phyloP scores from a whole-genome alignment of 2,329 filamentous ascomycete species.

The Aspergillus sp. region DNA sequence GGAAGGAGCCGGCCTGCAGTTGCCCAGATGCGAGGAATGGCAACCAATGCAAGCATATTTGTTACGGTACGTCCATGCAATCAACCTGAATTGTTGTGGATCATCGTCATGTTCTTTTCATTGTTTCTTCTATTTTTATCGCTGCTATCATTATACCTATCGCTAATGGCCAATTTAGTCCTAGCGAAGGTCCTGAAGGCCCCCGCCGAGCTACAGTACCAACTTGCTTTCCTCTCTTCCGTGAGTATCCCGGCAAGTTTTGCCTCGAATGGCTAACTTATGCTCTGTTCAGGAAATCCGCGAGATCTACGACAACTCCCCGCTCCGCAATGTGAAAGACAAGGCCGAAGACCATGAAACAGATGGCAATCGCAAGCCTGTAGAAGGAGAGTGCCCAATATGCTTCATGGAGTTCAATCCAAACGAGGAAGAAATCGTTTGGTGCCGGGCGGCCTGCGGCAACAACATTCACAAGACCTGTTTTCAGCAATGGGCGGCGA shows the following conservation, averaged over 20 bases:
- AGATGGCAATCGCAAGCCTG: slow-evolving; percentile 54
- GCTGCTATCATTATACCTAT: slow-evolving; percentile 4
- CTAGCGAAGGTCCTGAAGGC: slow-evolving; percentile 60
- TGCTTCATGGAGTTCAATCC: slow-evolving; percentile 59
- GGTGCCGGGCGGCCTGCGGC: slow-evolving; percentile 61
- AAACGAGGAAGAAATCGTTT: slow-evolving; percentile 50
- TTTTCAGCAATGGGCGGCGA: slow-evolving; percentile 54
- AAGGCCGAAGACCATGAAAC: slow-evolving; percentile 31
- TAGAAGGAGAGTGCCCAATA: slow-evolving; percentile 64
- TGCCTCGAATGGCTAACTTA: neutral
- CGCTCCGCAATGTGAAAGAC: slow-evolving; percentile 47
- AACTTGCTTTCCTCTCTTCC: slow-evolving; percentile 58
- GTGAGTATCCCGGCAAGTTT: slow-evolving; percentile 24
- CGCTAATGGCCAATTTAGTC: slow-evolving; percentile 39
- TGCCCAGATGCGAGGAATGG: slow-evolving; percentile 57
- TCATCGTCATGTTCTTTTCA: slow-evolving; percentile 2
- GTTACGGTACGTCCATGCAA: slow-evolving; percentile 48
- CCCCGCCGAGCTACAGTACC: slow-evolving; percentile 56
- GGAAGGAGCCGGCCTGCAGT: slow-evolving; percentile 52
- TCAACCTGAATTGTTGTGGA: neutral
- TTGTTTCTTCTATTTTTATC: slow-evolving; percentile 14
- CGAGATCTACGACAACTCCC: slow-evolving; percentile 55
- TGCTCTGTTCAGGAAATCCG: slow-evolving; percentile 50
- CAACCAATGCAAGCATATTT: slow-evolving; percentile 64
- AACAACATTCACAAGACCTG: slow-evolving; percentile 63